Base-by-base conservation (phyloP, 768 basidiomycete genomes). In the Bullera alba region DNA sequence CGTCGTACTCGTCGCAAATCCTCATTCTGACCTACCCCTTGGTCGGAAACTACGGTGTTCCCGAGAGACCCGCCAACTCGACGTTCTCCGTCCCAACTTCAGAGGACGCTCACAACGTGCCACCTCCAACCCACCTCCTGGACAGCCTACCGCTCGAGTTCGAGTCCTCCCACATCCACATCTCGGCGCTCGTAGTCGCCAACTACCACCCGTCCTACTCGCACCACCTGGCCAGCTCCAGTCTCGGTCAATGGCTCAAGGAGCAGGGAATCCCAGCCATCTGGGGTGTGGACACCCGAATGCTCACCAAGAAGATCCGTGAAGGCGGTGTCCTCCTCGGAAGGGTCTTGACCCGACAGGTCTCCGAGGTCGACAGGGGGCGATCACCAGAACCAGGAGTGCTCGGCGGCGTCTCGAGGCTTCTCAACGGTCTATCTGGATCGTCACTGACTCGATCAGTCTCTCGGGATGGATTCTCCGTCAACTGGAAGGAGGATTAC, bases 1-100 rank as follows among this genome's bases (percentile, higher is more conserved):
- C 95, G 17, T 97, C 93, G 1, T 99, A 99, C 74, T 84, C 93
- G 72, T 90, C 91, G 29, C 95, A 97, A 74, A 97, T 99, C 69
- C 84, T 99, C 52, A 83, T 99, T 57, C 79, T 97, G 60, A 97
- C 95, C 1, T 97, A 97, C 75, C 95, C 95, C 14, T 79, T 99
- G 61, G 77, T 97, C 57, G 95, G 95, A 30, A 97, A 96, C 72
- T 99, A 99, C 70, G 95, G 95, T 67, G 91, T 97, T 21, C 95
- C 95, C 46, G 78, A 79, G 54, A 83, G 89, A 48, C 64, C 70
- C 5, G 54, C 50, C 15, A 50, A 47, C 27, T 37, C 46, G n/a
- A 54, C 61, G n/a, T 46, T 59, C 42, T 38, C 46, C n/a, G 48
- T 56, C 36, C 64, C 69, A 22, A 50, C 58, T n/a, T 48, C 62